Base-by-base conservation (phyloP, 1,139 yeast species). In the Scheffersomyces quercinus region DNA sequence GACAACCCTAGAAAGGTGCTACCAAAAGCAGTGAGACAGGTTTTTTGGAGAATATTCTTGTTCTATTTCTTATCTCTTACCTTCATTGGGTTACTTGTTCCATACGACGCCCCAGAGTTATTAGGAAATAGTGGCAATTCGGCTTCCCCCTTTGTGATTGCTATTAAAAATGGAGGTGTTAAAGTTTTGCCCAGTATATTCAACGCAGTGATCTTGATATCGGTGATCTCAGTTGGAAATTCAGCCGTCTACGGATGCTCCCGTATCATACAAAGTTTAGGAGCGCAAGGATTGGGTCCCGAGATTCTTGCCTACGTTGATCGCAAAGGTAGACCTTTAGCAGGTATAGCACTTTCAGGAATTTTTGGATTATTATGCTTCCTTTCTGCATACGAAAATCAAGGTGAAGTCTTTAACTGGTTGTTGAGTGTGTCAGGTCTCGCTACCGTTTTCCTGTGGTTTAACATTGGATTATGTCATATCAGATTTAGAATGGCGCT, bases 1-100 rank as follows among this genome's bases (percentile, higher is more conserved):
- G 74, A 73, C 37, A 82, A 86, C 62, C 96, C 96, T 2, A 40
- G 54, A 20, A 65, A 63, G 44, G 63, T 66, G 2, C 56, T 73
- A 34, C 78, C 78, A 9, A 65, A 58, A 40, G 77, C 78, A 9
- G 64, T 72, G 31, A 65, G 67, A 45, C 76, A 70, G 49, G 75
- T 72, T 3, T 73, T 73, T 50, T 69, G 75, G 75, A 60, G 78
- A 58, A 60, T 73, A 39, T 64, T 70, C 45, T 52, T 71, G 39
- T 73, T 73, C 49, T 73, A 68, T 59, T 63, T 71, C 43, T 59
- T 70, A 31, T 65, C 76, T 0, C 64, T 73, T 40, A 68, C 70
- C 3, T 54, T 72, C 38, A 64, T 70, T 39, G 73, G 75, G 4
- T 60, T 70, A 33, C 56, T 70, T 40, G 75, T 70, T 3, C 74